Conservation (phyloP, 768 basidiomycete genomes). For the Hypholoma sublateritium region DNA sequence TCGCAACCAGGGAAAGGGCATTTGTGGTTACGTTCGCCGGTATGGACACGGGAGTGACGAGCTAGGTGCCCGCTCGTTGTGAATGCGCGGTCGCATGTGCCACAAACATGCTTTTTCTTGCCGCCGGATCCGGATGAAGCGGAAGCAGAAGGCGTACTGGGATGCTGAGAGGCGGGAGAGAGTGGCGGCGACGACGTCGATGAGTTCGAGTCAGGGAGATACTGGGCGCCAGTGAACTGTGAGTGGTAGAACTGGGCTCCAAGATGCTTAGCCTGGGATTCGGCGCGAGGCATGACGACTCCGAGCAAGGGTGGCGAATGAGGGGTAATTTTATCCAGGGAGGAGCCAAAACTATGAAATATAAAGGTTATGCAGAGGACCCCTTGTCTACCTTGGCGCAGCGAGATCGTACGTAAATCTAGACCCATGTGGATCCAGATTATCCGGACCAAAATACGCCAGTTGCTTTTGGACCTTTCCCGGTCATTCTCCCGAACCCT, state of each 20-base stretch:
- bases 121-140: slow-evolving; percentile 4
- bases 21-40: slow-evolving; percentile 88
- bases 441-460: slow-evolving; percentile 9
- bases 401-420: slow-evolving; percentile 30
- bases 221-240: slow-evolving; percentile 26
- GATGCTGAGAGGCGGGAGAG: slow-evolving; percentile 25
- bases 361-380: neutral
- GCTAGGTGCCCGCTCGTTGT: slow-evolving; percentile 90
- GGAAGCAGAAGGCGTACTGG: slow-evolving; percentile 1
- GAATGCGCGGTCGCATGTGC: slow-evolving; percentile 74
- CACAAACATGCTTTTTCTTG: slow-evolving; percentile 64
- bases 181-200: slow-evolving; percentile 20
- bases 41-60: slow-evolving; percentile 86
- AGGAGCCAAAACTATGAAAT: slow-evolving; percentile 14
- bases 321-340: slow-evolving; percentile 8
- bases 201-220: slow-evolving; percentile 7
- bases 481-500: slow-evolving; percentile 10
- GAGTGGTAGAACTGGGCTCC: slow-evolving; percentile 32
- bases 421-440: slow-evolving; percentile 27
- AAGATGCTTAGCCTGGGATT: slow-evolving; percentile 25
- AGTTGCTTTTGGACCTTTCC: slow-evolving; percentile 29
- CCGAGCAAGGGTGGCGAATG: slow-evolving; percentile 5
- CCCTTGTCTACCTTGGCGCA: slow-evolving; percentile 29
- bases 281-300: slow-evolving; percentile 37
- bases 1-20: slow-evolving; percentile 97